These are phyloP conservation scores for Pneumocystis jirovecii DNA, from an alignment of 1,139 yeast species.

Conservation along the genomic window DNA sequence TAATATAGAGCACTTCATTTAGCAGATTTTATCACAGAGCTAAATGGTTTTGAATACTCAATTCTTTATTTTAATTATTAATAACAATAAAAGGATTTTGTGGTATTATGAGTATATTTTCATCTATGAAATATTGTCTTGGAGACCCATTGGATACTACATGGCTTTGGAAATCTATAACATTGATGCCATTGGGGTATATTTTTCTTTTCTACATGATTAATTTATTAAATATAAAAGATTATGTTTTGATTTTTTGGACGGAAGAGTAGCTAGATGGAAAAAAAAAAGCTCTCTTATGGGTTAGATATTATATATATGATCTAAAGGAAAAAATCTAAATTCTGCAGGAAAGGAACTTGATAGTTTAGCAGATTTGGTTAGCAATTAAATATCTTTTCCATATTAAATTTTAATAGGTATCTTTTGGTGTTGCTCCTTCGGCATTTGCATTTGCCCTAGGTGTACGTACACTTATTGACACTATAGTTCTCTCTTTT, in stretches of 20 bases:
- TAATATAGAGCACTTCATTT: conserved; percentile 54
- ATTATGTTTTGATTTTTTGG: conserved; percentile 64
- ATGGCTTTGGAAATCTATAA: conserved; percentile 78
- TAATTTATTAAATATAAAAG: neutral
- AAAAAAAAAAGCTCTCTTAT: conserved; percentile 69
- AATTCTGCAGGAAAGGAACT: conserved; percentile 78
- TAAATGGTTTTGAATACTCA: conserved; percentile 41
- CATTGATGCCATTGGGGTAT: conserved; percentile 72
- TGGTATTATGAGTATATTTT: conserved; percentile 79
- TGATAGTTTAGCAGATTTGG: conserved; percentile 87
- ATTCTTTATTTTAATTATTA: neutral
- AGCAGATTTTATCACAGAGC: conserved; percentile 88
- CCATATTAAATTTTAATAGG: neutral
- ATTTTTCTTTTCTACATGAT: conserved; percentile 25
- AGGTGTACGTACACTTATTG: conserved; percentile 75
- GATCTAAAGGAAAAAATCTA: neutral
- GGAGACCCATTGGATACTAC: conserved; percentile 38
- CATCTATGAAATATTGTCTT: conserved; percentile 65
- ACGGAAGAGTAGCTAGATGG: conserved; percentile 91
- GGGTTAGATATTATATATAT: neutral
- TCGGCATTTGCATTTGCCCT: conserved; percentile 83
- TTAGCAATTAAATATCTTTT: conserved; percentile 86
- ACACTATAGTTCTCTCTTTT: conserved; percentile 57
- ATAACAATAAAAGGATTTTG: conserved; percentile 22
- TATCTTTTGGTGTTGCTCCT: conserved; percentile 19